These are phyloP conservation scores for Eutypella sp. DNA, from an alignment of 2,329 filamentous ascomycete species.

Conservation along the genomic window DNA sequence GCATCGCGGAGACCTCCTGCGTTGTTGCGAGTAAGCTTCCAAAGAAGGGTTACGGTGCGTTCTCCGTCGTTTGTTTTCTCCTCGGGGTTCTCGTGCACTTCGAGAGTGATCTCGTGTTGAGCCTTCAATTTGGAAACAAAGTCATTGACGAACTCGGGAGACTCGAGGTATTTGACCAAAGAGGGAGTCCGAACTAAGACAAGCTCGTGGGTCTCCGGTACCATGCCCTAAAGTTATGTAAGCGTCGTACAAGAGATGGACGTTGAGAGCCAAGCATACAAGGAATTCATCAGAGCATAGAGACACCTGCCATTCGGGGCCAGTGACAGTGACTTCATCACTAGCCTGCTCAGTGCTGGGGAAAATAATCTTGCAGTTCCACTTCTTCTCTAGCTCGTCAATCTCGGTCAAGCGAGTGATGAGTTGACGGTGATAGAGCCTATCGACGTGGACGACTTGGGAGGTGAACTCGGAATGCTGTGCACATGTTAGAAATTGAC, in stretches of 20 bases:
- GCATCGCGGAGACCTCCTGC: slow-evolving; percentile 92
- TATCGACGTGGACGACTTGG: slow-evolving; percentile 88
- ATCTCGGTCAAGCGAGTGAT: slow-evolving; percentile 84
- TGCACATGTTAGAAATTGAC: slow-evolving; percentile 8
- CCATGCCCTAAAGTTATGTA: slow-evolving; percentile 67
- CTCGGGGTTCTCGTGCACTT: slow-evolving; percentile 61
- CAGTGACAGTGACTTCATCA: slow-evolving; percentile 91
- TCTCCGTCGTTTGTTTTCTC: slow-evolving; percentile 53
- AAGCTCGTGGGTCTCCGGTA: slow-evolving; percentile 91
- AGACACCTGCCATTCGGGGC: slow-evolving; percentile 96
- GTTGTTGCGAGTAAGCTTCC: slow-evolving; percentile 93
- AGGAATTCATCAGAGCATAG: slow-evolving; percentile 94
- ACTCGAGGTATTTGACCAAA: slow-evolving; percentile 76
- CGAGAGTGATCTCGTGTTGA: slow-evolving; percentile 87
- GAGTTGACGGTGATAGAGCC: slow-evolving; percentile 90
- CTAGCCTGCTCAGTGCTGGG: slow-evolving; percentile 96
- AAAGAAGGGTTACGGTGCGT: slow-evolving; percentile 60
- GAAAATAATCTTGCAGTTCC: slow-evolving; percentile 99
- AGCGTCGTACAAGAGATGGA: slow-evolving; percentile 18
- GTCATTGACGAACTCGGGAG: slow-evolving; percentile 73
- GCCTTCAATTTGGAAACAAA: slow-evolving; percentile 78
- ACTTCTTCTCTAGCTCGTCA: slow-evolving; percentile 95
- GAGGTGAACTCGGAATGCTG: slow-evolving; percentile 95
- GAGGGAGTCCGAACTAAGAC: slow-evolving; percentile 72
- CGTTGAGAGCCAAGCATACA: slow-evolving; percentile 39